Conservation (phyloP, 2,329 filamentous ascomycete species). For the Sarocladium kiliense region DNA sequence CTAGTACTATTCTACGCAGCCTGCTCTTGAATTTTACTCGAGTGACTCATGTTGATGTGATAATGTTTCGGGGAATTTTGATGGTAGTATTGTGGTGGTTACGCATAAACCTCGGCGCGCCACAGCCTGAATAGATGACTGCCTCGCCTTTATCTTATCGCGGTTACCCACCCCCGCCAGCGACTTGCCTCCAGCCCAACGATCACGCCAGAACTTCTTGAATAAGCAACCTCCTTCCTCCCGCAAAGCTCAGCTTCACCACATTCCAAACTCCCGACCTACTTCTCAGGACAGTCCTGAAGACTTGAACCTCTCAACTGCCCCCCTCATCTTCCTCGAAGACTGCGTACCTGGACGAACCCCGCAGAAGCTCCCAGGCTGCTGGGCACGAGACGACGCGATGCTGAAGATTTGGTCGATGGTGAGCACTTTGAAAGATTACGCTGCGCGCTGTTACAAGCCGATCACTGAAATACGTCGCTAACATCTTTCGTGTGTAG, state of each 20-base stretch:
- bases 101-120: too few species aligned
- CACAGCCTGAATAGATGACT: too few species aligned
- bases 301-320: not conserved
- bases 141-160: constrained; percentile 2
- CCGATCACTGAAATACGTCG: not conserved
- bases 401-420: constrained; percentile 99
- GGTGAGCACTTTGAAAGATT: constrained; percentile 49
- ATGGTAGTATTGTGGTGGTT: too few species aligned
- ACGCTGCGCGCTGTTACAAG: not conserved
- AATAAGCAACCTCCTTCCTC: not conserved
- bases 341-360: not conserved
- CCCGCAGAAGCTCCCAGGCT: constrained; percentile 5
- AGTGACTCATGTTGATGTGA: too few species aligned
- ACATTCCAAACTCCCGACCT: not conserved
- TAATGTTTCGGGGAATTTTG: too few species aligned
- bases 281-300: not conserved
- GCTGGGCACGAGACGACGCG: constrained; percentile 32
- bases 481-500: constrained; percentile 37
- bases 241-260: not conserved
- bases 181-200: not conserved
- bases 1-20: too few species aligned
- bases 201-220: not conserved
- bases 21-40: too few species aligned
- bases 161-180: not conserved
- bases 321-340: not conserved